Percentiles rank a stretch among this genome's conserved stretches.
phyloP scores from a whole-genome alignment of 1,284 basidiomycete species.

The Sporisorium iseilematis-ciliati region DNA sequence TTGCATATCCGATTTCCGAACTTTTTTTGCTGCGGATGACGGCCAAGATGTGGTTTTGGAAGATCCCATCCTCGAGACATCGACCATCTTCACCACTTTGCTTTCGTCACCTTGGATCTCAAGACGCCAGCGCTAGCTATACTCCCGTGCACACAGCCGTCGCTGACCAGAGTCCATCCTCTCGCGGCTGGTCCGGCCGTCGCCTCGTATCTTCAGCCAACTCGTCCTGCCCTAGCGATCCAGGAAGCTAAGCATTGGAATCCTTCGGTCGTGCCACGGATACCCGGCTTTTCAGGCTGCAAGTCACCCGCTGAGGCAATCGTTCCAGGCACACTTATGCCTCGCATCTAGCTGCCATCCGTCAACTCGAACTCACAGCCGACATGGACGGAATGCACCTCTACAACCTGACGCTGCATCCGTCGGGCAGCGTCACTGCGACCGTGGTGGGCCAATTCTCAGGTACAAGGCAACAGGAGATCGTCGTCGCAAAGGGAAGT shows the following conservation, averaged over 20 bases:
- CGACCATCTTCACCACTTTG: background rate
- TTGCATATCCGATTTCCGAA: constrained; percentile 21
- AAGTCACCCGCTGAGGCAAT: background rate
- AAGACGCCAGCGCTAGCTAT: background rate
- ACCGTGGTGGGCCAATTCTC: constrained; percentile 67
- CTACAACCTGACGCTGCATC: constrained; percentile 66
- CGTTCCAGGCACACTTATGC: background rate
- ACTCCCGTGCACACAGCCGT: background rate
- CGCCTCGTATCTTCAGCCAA: background rate
- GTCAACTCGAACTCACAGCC: background rate
- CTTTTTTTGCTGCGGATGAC: constrained; percentile 12
- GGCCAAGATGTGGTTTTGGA: background rate
- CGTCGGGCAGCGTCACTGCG: constrained; percentile 59
- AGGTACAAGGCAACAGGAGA: constrained; percentile 66
- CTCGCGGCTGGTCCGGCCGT: background rate
- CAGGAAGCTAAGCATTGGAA: too few relatives aligned
- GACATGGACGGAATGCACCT: constrained; percentile 63
- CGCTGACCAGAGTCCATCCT: background rate
- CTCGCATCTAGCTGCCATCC: background rate
- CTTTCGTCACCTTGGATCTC: background rate
- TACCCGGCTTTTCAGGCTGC: background rate
- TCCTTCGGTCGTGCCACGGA: background rate
- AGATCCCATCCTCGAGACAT: background rate
- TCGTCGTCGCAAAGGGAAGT: constrained; percentile 62
- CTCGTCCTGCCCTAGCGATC: background rate